These are phyloP conservation scores for Linum tenue DNA, from an alignment of 345 rosid genomes.

Conservation along the genomic window DNA sequence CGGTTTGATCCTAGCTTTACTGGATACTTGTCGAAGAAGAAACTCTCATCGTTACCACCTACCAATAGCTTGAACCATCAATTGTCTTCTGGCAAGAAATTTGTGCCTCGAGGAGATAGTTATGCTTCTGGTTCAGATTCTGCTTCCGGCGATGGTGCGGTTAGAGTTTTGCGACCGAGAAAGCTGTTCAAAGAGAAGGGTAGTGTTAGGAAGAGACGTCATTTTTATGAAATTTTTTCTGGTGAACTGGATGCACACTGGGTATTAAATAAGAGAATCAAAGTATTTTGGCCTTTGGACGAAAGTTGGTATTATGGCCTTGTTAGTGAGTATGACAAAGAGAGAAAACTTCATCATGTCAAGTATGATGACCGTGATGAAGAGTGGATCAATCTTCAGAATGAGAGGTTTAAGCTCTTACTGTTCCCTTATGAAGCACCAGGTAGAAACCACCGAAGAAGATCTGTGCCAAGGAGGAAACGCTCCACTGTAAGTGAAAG, in stretches of 20 bases:
- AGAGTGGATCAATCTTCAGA: conserved; percentile 80
- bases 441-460: conserved; percentile 35
- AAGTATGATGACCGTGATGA: conserved; percentile 98
- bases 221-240: conserved; percentile 64
- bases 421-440: conserved; percentile 78
- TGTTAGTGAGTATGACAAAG: conserved; percentile 58
- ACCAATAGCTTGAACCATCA: conserved; percentile 27
- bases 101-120: conserved; percentile 22
- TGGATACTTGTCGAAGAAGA: conserved; percentile 52
- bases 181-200: conserved; percentile 44
- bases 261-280: conserved; percentile 66
- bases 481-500: conserved; percentile 26
- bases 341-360: conserved; percentile 73
- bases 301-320: conserved; percentile 85
- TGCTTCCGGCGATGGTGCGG: conserved; percentile 47
- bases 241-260: conserved; percentile 64
- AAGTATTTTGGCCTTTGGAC: conserved; percentile 95
- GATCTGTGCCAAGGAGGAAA: conserved; percentile 31
- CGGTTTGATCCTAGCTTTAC: conserved; percentile 85
- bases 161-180: conserved; percentile 71
- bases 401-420: conserved; percentile 79
- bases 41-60: conserved; percentile 35
- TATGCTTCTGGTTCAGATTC: conserved; percentile 39
- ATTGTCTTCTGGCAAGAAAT: conserved; percentile 30
- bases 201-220: conserved; percentile 60